Evolutionary conservation across 805 yeast genomes (phyloP).

Genomic region (Ascoidea tarda): DNA sequence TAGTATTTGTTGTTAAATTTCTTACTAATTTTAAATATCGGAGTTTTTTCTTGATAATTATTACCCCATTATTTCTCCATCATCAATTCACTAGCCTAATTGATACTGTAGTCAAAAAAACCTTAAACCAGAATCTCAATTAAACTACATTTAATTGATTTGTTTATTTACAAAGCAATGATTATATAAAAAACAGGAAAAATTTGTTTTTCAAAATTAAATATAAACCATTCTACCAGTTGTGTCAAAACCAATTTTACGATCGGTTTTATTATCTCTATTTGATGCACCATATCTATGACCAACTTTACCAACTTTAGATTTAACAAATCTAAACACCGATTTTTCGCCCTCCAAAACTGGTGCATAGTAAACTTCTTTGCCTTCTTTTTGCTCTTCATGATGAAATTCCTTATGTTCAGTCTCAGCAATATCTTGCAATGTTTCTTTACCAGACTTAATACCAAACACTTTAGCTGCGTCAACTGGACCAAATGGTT

Average conservation of each 20-base stretch:
- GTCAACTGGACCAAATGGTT: slow-evolving; percentile 91
- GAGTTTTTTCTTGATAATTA: too few species aligned
- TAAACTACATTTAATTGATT: too few species aligned
- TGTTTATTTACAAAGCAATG: neutral
- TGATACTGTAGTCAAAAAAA: too few species aligned
- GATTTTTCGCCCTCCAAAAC: slow-evolving; percentile 56
- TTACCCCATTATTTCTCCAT: too few species aligned
- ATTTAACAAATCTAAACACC: slow-evolving; percentile 60
- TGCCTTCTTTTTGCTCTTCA: slow-evolving; percentile 21
- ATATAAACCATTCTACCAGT: slow-evolving; percentile 37
- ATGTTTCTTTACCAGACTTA: slow-evolving; percentile 76
- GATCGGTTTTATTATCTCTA: slow-evolving; percentile 79
- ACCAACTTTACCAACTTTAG: slow-evolving; percentile 77
- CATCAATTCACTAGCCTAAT: too few species aligned
- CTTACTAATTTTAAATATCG: too few species aligned
- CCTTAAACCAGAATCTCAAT: too few species aligned
- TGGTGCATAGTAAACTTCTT: slow-evolving; percentile 33
- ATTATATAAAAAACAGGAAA: neutral
- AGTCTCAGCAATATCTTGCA: slow-evolving; percentile 49
- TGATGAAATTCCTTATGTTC: slow-evolving; percentile 15
- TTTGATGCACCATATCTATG: slow-evolving; percentile 81
- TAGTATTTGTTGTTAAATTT: too few species aligned
- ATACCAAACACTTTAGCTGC: slow-evolving; percentile 76
- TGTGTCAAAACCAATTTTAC: slow-evolving; percentile 58
- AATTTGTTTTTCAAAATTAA: neutral